phyloP scores from a whole-genome alignment of 805 yeast genomes.

The Metschnikowia shivogae region DNA sequence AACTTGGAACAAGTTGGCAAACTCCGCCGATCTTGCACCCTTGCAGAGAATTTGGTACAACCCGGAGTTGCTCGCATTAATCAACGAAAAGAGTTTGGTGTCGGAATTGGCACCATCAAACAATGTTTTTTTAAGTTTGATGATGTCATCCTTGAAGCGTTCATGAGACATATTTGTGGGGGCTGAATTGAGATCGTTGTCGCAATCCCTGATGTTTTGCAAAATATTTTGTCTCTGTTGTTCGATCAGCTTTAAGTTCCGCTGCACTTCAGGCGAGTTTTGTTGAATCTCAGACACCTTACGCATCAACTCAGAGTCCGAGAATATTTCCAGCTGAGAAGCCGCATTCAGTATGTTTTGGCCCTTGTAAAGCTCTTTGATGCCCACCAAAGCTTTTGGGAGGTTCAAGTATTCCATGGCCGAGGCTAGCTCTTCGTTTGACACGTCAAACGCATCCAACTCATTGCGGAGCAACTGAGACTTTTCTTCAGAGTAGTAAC shows the following conservation, averaged over 20 bases:
- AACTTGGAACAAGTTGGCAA: conserved; percentile 28
- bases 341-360: conserved; percentile 2
- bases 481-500: conserved; percentile 85
- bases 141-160: conserved; percentile 48
- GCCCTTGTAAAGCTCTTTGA: conserved; percentile 39
- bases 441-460: conserved; percentile 68
- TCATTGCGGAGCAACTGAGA: conserved; percentile 71
- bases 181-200: conserved; percentile 16
- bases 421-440: conserved; percentile 73
- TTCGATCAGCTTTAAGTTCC: conserved; percentile 29
- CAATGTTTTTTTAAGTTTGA: conserved; percentile 54
- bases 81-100: conserved; percentile 45
- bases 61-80: conserved; percentile 29
- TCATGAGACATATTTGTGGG: conserved; percentile 6
- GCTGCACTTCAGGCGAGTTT: conserved; percentile 29
- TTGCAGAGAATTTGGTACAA: conserved; percentile 28
- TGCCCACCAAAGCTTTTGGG: conserved; percentile 58
- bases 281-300: conserved; percentile 22
- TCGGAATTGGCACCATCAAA: conserved; percentile 62
- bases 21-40: conserved; percentile 42
- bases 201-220: conserved; percentile 32
- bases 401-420: conserved; percentile 77
- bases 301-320: conserved; percentile 8
- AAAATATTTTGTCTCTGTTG: conserved; percentile 35
- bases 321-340: background rate